These are phyloP conservation scores for Colletotrichum sp. DNA, from an alignment of 2,329 filamentous ascomycete species.

Conservation along the genomic window DNA sequence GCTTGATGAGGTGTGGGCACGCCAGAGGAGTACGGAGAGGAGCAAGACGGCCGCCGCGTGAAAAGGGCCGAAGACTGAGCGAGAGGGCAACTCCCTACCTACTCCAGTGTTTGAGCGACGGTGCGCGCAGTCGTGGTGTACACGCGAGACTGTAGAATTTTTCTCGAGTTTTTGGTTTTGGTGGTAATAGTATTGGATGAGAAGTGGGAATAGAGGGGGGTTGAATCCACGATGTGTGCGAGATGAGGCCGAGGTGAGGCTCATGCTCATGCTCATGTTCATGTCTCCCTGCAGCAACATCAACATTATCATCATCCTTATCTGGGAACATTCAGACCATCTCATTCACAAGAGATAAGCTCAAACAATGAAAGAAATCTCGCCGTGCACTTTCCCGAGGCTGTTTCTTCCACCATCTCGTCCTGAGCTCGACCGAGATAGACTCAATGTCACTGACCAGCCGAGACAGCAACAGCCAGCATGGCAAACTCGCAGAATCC, in stretches of 20 bases:
- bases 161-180: not conserved
- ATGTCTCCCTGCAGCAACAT: not conserved
- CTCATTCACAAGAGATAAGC: not conserved
- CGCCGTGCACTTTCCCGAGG: not conserved
- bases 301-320: not conserved
- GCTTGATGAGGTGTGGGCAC: constrained; percentile 1
- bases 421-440: not conserved
- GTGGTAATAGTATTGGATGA: not conserved
- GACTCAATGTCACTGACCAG: not conserved
- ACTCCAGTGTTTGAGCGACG: not conserved
- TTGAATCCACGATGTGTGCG: not conserved
- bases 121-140: not conserved
- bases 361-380: not conserved
- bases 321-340: not conserved
- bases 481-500: not conserved
- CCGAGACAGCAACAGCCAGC: not conserved
- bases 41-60: not conserved
- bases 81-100: not conserved
- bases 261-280: not conserved
- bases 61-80: not conserved
- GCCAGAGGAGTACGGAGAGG: not conserved
- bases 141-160: not conserved
- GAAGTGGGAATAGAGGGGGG: constrained; percentile 11
- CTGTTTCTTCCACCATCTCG: not conserved
- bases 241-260: not conserved